Conservation (phyloP, 495 filamentous ascomycete species). For the Penicillium paxilli region DNA sequence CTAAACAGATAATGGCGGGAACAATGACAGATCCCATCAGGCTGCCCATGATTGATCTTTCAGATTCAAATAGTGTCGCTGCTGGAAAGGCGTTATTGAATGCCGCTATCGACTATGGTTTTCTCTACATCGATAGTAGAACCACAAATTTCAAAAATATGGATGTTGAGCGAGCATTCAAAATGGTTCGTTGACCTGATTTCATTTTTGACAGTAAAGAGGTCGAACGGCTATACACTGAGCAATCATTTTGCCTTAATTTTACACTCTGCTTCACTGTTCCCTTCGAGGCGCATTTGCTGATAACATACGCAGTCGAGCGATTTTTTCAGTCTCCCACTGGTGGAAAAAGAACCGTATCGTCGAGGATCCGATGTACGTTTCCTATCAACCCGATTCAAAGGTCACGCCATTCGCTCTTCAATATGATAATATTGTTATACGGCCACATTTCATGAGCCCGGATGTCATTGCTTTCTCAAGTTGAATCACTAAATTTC, state of each 20-base stretch:
- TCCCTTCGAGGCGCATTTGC: too few species aligned
- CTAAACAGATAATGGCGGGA: neutral
- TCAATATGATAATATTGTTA: too few species aligned
- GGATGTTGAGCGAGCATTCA: constrained; percentile 64
- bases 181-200: constrained; percentile 30
- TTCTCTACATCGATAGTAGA: constrained; percentile 72
- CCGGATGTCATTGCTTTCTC: too few species aligned
- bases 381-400: too few species aligned
- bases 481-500: neutral
- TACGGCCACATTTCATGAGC: too few species aligned
- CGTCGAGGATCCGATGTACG: constrained; percentile 58
- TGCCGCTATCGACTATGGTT: constrained; percentile 70
- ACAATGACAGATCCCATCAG: constrained; percentile 40
- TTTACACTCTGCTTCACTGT: too few species aligned
- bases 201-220: neutral
- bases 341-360: constrained; percentile 64
- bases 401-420: too few species aligned
- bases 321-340: constrained; percentile 64
- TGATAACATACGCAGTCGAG: constrained; percentile 53
- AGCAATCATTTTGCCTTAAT: neutral
- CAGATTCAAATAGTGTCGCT: constrained; percentile 33
- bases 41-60: constrained; percentile 69
- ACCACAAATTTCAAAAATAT: constrained; percentile 54
- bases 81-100: constrained; percentile 64
- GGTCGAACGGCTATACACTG: too few species aligned